Conservation (phyloP, 768 basidiomycete species). For the Kwoniella dendrophila region DNA sequence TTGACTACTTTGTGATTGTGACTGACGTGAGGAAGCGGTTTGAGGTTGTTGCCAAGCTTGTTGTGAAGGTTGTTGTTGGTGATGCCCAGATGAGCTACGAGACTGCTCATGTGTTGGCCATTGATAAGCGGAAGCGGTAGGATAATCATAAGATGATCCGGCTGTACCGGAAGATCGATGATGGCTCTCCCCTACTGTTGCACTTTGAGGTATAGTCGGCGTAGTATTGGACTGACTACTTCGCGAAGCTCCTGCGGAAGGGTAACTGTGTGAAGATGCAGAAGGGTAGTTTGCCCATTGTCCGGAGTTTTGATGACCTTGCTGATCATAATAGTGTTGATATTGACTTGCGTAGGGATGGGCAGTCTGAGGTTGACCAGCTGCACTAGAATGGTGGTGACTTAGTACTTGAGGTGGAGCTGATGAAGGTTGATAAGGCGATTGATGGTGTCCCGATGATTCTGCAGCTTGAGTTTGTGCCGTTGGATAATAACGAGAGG, state of each 20-base stretch:
- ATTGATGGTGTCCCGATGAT: conserved; percentile 15
- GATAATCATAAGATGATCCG: conserved; percentile 17
- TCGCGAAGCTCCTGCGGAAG: conserved; percentile 16
- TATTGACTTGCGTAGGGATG: conserved; percentile 24
- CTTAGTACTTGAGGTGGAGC: conserved; percentile 23
- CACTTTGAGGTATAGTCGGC: conserved; percentile 17
- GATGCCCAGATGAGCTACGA: conserved; percentile 1
- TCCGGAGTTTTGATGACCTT: conserved; percentile 12
- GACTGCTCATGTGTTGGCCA: conserved; percentile 25
- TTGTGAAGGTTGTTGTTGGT: conserved; percentile 6
- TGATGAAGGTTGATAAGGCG: conserved; percentile 25
- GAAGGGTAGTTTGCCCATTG: conserved; percentile 25
- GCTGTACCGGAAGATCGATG: conserved; percentile 6
- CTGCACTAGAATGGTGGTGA: conserved; percentile 17
- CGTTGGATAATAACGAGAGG: conserved; percentile 20
- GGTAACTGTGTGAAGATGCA: conserved; percentile 6
- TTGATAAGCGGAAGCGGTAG: conserved; percentile 8
- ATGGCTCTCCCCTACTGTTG: conserved; percentile 15
- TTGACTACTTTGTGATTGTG: conserved; percentile 8
- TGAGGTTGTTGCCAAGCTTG: conserved; percentile 22
- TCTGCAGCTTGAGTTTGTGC: conserved; percentile 15
- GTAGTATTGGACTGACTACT: conserved; percentile 14
- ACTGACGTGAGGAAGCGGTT: conserved; percentile 4
- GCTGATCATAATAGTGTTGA: conserved; percentile 24
- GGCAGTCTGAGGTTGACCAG: conserved; percentile 25